Conservation (phyloP, 1,284 basidiomycete species). For the Dichomitus squalens region DNA sequence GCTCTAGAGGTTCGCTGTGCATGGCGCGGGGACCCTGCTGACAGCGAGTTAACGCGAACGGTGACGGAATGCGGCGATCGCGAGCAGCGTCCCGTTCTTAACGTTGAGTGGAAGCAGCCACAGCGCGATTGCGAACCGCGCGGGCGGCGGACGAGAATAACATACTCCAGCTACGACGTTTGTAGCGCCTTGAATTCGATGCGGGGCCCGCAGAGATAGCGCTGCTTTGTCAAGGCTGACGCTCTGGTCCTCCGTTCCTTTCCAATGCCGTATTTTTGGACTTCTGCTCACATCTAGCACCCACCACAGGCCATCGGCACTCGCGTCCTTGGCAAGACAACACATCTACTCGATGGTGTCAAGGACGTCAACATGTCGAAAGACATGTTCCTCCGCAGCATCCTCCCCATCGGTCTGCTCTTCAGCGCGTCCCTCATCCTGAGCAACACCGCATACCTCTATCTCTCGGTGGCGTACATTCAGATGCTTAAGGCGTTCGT, state of each 20-base stretch:
- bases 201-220: neutral
- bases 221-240: neutral
- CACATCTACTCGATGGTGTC: constrained; percentile 84
- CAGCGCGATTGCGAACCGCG: neutral
- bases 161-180: neutral
- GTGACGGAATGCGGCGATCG: neutral
- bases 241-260: neutral
- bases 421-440: constrained; percentile 93
- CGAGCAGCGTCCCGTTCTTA: neutral
- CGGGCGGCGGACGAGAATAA: neutral
- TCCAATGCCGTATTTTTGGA: too few species aligned
- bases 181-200: neutral
- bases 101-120: neutral
- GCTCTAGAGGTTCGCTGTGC: neutral
- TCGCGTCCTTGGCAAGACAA: constrained; percentile 86
- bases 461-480: constrained; percentile 91
- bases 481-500: constrained; percentile 99
- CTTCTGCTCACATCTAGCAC: neutral
- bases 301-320: constrained; percentile 79
- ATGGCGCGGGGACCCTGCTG: neutral
- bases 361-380: constrained; percentile 87
- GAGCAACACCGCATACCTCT: constrained; percentile 93
- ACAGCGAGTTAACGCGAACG: neutral
- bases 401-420: constrained; percentile 91
- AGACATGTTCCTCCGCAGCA: constrained; percentile 84